Evolutionary conservation across 257 asterid species (phyloP), one percentile per base, ranked within the genome.

Genomic region (Solanum piurae): DNA sequence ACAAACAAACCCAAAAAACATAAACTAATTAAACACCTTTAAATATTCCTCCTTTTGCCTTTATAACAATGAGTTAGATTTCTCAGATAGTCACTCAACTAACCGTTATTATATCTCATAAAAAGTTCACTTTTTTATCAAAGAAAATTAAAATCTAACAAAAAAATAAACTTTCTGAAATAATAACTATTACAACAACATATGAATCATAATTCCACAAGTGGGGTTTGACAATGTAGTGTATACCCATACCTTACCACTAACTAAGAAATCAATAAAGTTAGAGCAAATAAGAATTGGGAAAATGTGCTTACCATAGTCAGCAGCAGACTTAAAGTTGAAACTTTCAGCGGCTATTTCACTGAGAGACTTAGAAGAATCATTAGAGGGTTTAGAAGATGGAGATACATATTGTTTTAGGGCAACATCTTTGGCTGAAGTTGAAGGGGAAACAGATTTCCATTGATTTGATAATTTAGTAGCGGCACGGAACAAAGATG

Each of bases 401-500:
- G 33, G 73, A 21, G 94, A 90, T 31, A 93, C 72, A 90, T 89
- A 89, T 84, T 89, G 72, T 66, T 94, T 94, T 44, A 92, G 76
- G 85, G 85, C 68, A 86, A 88, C 90, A 88, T 91, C 94, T 3
- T 84, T 88, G 20, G 91, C 44, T 64, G 92, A 14, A 86, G 89
- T 29, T 66, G 68, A 18, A 46, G 89, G 34, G 49, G 73, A 4
- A 7, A 74, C 76, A 86, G 74, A 11, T n/a, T 73, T 79, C 42
- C 91, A 89, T 13, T 82, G 62, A 14, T 87, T 86, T 21, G 92
- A 13, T 11, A 88, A 37, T 42, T 66, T 88, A 49, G 90, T 83
- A 87, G 93, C 93, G 90, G 92, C 86, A 44, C 95, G 94, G 89
- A 89, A 69, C 80, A 91, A 90, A 83, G 94, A 71, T 73, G 79